Percentiles rank a stretch among this genome's conserved stretches.
Evolutionary conservation across 1,284 basidiomycete genomes (phyloP).

Genomic region (Somion occarium): DNA sequence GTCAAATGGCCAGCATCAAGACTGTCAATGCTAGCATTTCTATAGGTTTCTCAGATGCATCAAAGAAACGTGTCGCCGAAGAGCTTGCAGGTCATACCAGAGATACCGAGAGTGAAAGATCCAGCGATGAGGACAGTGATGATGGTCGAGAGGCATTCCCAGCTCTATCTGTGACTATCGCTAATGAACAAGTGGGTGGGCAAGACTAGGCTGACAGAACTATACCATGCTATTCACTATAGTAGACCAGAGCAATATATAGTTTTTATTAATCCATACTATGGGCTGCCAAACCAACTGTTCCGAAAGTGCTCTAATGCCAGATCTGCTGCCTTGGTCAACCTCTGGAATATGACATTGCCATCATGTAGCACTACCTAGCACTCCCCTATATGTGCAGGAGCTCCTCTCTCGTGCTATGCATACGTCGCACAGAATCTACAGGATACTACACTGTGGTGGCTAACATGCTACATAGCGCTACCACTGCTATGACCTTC

Average conservation of each 20-base stretch:
- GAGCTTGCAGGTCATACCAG: not conserved
- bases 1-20: not conserved
- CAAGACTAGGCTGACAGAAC: not conserved
- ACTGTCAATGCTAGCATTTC: not conserved
- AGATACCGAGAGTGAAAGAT: not conserved
- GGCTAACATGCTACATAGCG: not conserved
- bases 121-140: not conserved
- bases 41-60: not conserved
- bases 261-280: not conserved
- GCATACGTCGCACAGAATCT: not conserved
- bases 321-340: no score
- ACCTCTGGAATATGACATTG: no score
- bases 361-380: not conserved
- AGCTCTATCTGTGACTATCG: not conserved
- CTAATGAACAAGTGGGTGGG: not conserved
- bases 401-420: not conserved
- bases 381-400: not conserved
- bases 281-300: no score
- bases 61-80: not conserved
- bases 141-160: no score
- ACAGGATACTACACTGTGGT: not conserved
- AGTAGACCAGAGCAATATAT: not conserved
- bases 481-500: not conserved
- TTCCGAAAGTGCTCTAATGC: no score
- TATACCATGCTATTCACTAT: not conserved